A percentile compares a stretch with the other conserved stretches of the same genome.
Evolutionary conservation across 2,329 filamentous ascomycete species (phyloP).

Genomic region (Blumeria graminis): DNA sequence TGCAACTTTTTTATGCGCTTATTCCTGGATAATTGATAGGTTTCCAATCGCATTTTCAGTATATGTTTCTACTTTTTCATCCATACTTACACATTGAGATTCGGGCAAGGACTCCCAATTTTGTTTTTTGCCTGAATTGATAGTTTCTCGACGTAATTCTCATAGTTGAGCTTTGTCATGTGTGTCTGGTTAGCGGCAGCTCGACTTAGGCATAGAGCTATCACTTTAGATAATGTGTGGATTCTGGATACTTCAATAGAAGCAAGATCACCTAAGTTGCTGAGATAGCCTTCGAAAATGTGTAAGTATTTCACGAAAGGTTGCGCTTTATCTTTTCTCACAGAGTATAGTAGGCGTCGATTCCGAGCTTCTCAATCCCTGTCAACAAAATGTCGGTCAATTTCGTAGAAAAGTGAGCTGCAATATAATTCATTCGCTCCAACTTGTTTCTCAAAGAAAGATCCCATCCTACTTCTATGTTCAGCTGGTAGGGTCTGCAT

Average conservation of each 20-base stretch:
- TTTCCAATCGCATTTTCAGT: background rate
- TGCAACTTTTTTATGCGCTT: background rate
- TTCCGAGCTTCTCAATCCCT: too few species aligned
- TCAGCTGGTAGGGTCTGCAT: too few species aligned
- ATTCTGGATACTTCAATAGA: background rate
- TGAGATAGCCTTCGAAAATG: background rate
- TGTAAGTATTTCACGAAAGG: background rate
- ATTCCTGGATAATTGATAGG: conserved; percentile 2
- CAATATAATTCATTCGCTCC: too few species aligned
- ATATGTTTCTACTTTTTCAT: too few species aligned
- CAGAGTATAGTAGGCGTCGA: background rate
- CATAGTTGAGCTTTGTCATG: background rate
- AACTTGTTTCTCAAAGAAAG: too few species aligned
- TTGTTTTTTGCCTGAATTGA: background rate
- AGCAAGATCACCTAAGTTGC: background rate
- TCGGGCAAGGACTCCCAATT: background rate
- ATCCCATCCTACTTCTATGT: too few species aligned
- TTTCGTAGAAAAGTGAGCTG: too few species aligned
- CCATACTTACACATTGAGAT: background rate
- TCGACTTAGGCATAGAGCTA: background rate
- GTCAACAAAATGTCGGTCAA: too few species aligned
- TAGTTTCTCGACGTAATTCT: background rate
- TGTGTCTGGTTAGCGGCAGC: background rate
- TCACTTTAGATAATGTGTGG: background rate
- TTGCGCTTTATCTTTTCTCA: background rate